Conservation (phyloP, 768 basidiomycete species). For the Royoungia palumana region DNA sequence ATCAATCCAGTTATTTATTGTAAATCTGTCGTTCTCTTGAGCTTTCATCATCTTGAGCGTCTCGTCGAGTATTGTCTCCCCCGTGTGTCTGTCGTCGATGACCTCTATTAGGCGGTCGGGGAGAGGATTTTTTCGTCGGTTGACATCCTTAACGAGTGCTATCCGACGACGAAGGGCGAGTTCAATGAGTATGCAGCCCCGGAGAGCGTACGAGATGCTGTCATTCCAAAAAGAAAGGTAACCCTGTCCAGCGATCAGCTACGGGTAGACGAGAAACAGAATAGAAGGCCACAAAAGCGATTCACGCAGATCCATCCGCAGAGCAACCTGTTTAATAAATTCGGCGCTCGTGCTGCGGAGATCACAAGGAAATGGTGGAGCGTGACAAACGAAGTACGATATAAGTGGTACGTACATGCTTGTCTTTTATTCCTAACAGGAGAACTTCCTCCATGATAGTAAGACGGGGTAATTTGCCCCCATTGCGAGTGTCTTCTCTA, state of each 20-base stretch:
- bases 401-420: constrained; percentile 61
- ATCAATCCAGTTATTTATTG: constrained; percentile 92
- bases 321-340: not conserved
- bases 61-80: constrained; percentile 95
- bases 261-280: not conserved
- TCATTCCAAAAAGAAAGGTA: constrained; percentile 99
- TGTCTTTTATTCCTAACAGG: constrained; percentile 92
- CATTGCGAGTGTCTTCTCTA: constrained; percentile 57
- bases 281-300: constrained; percentile 21
- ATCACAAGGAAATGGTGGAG: constrained; percentile 5
- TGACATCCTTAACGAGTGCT: constrained; percentile 82
- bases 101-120: constrained; percentile 88
- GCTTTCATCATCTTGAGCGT: constrained; percentile 93
- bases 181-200: constrained; percentile 98
- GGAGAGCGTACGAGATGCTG: constrained; percentile 97
- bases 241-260: constrained; percentile 45
- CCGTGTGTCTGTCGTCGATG: constrained; percentile 87
- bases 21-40: constrained; percentile 52
- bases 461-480: constrained; percentile 75
- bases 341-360: constrained; percentile 20
- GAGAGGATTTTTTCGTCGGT: constrained; percentile 65
- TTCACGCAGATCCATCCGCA: constrained; percentile 3
- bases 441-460: constrained; percentile 98
- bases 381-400: not conserved
- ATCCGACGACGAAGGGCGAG: constrained; percentile 94